Evolutionary conservation across 352 stramenopile genomes (phyloP).

Genomic region (Phytophthora rubi): DNA sequence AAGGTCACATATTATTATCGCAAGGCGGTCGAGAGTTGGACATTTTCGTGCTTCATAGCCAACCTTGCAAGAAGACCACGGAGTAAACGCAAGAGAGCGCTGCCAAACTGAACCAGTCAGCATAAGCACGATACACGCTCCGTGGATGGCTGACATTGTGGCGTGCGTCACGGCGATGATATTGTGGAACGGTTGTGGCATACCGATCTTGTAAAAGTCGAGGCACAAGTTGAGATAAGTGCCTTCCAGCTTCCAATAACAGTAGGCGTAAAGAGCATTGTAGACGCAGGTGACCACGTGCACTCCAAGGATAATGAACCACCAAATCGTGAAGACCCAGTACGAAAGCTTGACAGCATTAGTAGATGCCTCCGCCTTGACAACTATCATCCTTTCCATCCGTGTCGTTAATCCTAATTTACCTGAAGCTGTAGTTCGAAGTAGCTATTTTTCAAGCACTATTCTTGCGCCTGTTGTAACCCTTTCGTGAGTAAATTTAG

Average conservation of each 20-base stretch:
- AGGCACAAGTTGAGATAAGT: constrained; percentile 13
- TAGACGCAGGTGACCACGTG: neutral
- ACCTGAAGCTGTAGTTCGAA: no score
- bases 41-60: neutral
- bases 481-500: no score
- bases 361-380: neutral
- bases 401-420: no score
- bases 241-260: constrained; percentile 8
- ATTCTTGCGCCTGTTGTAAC: no score
- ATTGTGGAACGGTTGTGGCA: constrained; percentile 19
- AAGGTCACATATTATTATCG: no score
- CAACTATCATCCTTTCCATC: no score
- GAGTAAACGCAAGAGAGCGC: constrained; percentile 7
- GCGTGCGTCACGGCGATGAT: constrained; percentile 16
- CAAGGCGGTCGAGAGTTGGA: neutral
- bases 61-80: constrained; percentile 1
- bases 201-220: constrained; percentile 14
- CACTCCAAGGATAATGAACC: neutral
- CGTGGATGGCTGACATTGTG: constrained; percentile 9
- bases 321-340: neutral
- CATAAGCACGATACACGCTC: constrained; percentile 17
- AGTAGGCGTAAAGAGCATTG: neutral
- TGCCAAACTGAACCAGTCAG: neutral
- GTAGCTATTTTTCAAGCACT: no score
- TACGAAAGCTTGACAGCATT: neutral